Evolutionary conservation across 2,329 filamentous ascomycete genomes (phyloP), one percentile per base, ranked within the genome.

Genomic region (Pseudopithomyces chartarum): DNA sequence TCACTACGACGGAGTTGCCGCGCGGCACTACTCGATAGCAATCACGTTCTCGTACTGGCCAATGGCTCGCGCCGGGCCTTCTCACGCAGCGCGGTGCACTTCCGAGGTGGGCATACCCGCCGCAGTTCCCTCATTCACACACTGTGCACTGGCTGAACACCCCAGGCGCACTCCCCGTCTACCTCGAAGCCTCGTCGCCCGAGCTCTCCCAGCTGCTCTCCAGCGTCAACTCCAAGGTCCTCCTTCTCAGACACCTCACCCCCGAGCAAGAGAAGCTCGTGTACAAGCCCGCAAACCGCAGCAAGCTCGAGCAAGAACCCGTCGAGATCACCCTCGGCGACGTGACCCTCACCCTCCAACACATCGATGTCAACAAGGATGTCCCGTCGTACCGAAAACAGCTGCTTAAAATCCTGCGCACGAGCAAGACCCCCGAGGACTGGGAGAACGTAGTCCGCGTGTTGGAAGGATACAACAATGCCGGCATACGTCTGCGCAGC

Each of bases 231-330:
- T 70, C 68, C 44, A 77, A 78, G 49, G 65, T 81, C 62, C 74
- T 82, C 56, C 72, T 82, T 20, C 80, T 80, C 13, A 54, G 54
- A 6, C 76, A 80, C 64, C 74, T 83, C 51, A 75, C 70, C 55
- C 59, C 64, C 15, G 69, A 71, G 38, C 78, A 82, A 60, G 64
- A 71, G 29, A 68, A 73, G 56, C 74, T 82, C 29, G 76, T 82
- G 60, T 81, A 76, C 70, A 65, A 67, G 44, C 57, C 70, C 17
- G 74, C 77, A 34, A 70, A 78, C 68, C 68, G 69, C n/a, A 66
- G 76, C 43, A 72, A 73, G 38, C 75, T 82, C 34, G 69, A 76
- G 47, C 74, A 70, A 23, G 73, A 80, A 54, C 78, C 79, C 32
- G 71, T 78, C 36, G 74, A 76, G 32, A 75, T 78, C 38, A 73